Evolutionary conservation across 805 yeast genomes (phyloP), one percentile per base, ranked within the genome.

Genomic region (Hanseniaspora pseudoguilliermondii): DNA sequence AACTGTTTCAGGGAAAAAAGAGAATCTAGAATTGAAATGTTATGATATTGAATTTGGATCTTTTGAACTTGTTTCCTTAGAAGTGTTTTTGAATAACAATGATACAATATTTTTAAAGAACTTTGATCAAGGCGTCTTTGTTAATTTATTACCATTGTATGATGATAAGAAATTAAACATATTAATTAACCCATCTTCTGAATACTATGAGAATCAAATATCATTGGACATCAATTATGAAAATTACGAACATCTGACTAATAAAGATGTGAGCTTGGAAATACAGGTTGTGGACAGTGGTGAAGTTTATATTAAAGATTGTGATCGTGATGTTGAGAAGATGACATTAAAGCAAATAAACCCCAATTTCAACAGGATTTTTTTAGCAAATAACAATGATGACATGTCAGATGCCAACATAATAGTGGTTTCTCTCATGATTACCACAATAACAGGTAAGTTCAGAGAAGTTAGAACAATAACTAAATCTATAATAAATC

Each of bases 21-120:
- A 34, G 15, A 42, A 15, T 6, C 49, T 59, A 23, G 41, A 23
- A 3, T 53, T 68, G 23, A 58, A 54, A 13, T 58, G 66, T 6
- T 57, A 60, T 15, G 55, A 63, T 16, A 60, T 69, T 11, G 35
- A 27, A 1, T 67, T 53, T 59, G 70, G 67, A 3, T 44, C 57
- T 21, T 66, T 65, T 49, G 58, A 56, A 11, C 58, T 64, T 0
- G 49, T 59, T 1, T 59, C 64, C 6, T 35, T 64, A 11, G 68
- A 65, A 36, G 53, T 66, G 18, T 55, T 48, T n/a, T 59, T 66
- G 8, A 65, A 64, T 13, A 32, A 51, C 13, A 51, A 51, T 2
- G 60, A 57, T 18, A 66, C 68, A 1, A 60, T 59, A 15, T 67
- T 69, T 38, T 57, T 62, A 3, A 61, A 65, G 48, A 62, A 65